Conservation (phyloP, 176 grass and related monocot species). For the Oryza punctata region DNA sequence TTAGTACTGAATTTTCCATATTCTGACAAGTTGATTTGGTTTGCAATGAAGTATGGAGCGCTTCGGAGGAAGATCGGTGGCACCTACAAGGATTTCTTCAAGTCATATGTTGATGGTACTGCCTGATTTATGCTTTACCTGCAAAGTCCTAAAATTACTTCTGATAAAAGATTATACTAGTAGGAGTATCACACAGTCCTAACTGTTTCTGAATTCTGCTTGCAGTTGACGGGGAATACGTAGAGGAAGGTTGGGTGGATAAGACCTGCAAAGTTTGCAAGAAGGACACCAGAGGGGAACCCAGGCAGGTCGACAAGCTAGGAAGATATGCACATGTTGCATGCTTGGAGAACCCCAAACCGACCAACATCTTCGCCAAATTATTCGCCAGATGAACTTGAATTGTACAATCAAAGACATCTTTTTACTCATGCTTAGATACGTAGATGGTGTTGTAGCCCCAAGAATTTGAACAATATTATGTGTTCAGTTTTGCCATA, state of each 20-base stretch:
- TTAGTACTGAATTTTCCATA: background rate
- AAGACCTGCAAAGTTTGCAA: slow-evolving; percentile 97
- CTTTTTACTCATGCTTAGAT: slow-evolving; percentile 34
- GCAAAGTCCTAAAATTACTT: background rate
- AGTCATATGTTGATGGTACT: slow-evolving; percentile 95
- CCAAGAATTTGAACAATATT: background rate
- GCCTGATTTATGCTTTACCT: slow-evolving; percentile 6
- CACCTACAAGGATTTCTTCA: slow-evolving; percentile 99
- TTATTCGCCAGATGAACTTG: slow-evolving; percentile 70
- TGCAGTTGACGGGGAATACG: slow-evolving; percentile 79
- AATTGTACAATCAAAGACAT: background rate
- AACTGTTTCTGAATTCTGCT: slow-evolving; percentile 20
- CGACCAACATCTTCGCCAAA: slow-evolving; percentile 73
- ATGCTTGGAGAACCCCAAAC: slow-evolving; percentile 74
- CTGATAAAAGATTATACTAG: background rate
- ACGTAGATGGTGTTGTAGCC: slow-evolving; percentile 1
- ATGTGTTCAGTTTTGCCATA: slow-evolving; percentile 8
- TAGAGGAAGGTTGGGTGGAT: slow-evolving; percentile 98
- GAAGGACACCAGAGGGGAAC: slow-evolving; percentile 79
- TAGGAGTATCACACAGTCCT: background rate
- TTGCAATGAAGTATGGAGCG: slow-evolving; percentile 67
- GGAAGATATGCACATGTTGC: slow-evolving; percentile 83
- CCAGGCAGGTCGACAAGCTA: slow-evolving; percentile 88
- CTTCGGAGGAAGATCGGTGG: slow-evolving; percentile 96
- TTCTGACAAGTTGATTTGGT: background rate